phyloP scores from a whole-genome alignment of 495 filamentous ascomycete genomes.

The Daldinia bambusicola region DNA sequence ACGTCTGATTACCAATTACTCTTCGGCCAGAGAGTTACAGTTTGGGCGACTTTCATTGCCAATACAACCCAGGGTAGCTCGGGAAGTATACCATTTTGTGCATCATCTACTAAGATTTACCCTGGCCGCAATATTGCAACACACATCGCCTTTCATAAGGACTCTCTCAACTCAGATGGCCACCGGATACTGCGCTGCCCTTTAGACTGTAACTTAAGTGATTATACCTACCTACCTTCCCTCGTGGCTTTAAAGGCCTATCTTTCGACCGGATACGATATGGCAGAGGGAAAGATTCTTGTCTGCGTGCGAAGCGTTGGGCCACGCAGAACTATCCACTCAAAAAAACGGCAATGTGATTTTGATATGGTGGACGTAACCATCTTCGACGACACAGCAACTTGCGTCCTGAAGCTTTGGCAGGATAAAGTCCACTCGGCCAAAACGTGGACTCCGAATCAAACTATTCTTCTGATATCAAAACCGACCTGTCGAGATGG shows the following conservation, averaged over 20 bases:
- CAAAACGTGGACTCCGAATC: slow-evolving; percentile 60
- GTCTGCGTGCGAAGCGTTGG: slow-evolving; percentile 68
- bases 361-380: slow-evolving; percentile 61
- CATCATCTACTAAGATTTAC: slow-evolving; percentile 58
- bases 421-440: slow-evolving; percentile 59
- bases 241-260: slow-evolving; percentile 67
- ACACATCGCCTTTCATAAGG: slow-evolving; percentile 63
- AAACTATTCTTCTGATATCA: slow-evolving; percentile 67
- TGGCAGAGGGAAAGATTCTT: slow-evolving; percentile 59
- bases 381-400: slow-evolving; percentile 69
- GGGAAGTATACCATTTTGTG: slow-evolving; percentile 43
- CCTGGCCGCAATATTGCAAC: slow-evolving; percentile 62
- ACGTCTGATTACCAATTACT: slow-evolving; percentile 47
- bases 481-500: slow-evolving; percentile 59
- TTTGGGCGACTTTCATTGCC: slow-evolving; percentile 56
- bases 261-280: slow-evolving; percentile 62
- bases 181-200: slow-evolving; percentile 58
- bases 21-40: slow-evolving; percentile 55
- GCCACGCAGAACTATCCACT: slow-evolving; percentile 60
- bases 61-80: slow-evolving; percentile 45
- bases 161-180: slow-evolving; percentile 48
- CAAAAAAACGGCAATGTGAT: slow-evolving; percentile 54
- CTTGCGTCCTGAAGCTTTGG: slow-evolving; percentile 65
- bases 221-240: slow-evolving; percentile 52
- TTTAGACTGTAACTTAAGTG: slow-evolving; percentile 51